Evolutionary conservation across 1,139 yeast genomes (phyloP).

Genomic region (Saccharomyces hybrid): DNA sequence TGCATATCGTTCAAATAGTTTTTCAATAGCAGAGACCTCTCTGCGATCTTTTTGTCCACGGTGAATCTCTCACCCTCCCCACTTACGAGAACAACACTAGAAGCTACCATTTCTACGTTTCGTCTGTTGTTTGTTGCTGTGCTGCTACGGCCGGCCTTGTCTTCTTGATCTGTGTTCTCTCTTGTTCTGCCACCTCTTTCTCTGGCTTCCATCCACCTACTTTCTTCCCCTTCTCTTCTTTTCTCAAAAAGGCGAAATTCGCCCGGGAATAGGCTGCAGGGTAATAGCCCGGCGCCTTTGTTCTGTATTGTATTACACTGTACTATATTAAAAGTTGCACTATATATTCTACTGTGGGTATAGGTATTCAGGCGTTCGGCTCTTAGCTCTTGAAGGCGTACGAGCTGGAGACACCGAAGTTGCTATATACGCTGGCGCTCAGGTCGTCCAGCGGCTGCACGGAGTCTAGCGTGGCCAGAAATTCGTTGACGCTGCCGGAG

Average conservation of each 20-base stretch:
- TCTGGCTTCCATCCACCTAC: background rate
- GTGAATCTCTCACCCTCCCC: conserved; percentile 68
- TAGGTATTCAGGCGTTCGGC: background rate
- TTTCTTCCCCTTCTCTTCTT: conserved; percentile 2
- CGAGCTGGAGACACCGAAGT: conserved; percentile 42
- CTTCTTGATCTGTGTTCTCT: background rate
- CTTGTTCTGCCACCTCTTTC: background rate
- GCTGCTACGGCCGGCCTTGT: conserved; percentile 1
- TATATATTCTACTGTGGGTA: background rate
- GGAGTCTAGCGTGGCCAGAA: conserved; percentile 39
- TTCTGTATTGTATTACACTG: background rate
- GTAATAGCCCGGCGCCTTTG: background rate
- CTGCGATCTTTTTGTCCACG: conserved; percentile 80
- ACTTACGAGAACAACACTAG: conserved; percentile 48
- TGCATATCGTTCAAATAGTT: conserved; percentile 81
- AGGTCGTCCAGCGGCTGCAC: conserved; percentile 72
- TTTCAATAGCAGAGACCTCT: conserved; percentile 78
- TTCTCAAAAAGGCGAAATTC: background rate
- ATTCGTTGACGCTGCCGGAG: conserved; percentile 33
- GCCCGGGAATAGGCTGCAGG: background rate
- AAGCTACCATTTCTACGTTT: background rate
- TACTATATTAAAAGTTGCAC: background rate
- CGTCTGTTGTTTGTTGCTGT: conserved; percentile 16
- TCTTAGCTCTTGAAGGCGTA: background rate
- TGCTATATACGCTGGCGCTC: conserved; percentile 85